These are phyloP conservation scores for Diddensiella santjacobensis DNA, from an alignment of 805 yeast species.

Conservation along the genomic window DNA sequence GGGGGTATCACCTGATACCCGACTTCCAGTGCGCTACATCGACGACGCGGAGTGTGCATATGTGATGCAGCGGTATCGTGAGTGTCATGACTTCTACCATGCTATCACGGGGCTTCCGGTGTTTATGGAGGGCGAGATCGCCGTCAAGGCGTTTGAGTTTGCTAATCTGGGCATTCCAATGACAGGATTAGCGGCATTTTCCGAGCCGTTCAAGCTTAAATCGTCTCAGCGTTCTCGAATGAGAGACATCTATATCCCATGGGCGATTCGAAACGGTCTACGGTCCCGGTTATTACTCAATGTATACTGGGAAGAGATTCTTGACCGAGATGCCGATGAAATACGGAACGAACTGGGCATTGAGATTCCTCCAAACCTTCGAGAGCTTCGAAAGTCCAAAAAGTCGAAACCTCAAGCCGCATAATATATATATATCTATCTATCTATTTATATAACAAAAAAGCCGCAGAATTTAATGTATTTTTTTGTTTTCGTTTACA, in stretches of 20 bases:
- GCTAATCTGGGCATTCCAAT: slow-evolving; percentile 91
- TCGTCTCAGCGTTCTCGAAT: slow-evolving; percentile 60
- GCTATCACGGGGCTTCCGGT: slow-evolving; percentile 88
- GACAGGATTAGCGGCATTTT: slow-evolving; percentile 89
- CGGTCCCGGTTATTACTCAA: slow-evolving; percentile 73
- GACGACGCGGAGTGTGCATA: slow-evolving; percentile 89
- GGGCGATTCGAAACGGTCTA: slow-evolving; percentile 77
- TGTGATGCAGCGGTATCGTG: slow-evolving; percentile 90
- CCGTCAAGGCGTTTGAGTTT: slow-evolving; percentile 87
- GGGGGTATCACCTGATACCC: slow-evolving; percentile 89
- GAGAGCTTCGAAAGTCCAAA: slow-evolving; percentile 40
- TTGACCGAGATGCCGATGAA: slow-evolving; percentile 69
- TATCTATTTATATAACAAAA: neutral
- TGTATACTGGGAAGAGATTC: slow-evolving; percentile 85
- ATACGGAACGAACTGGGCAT: slow-evolving; percentile 70
- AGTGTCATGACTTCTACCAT: slow-evolving; percentile 96
- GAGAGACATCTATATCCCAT: slow-evolving; percentile 71
- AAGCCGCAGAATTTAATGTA: no score
- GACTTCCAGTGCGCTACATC: slow-evolving; percentile 82
- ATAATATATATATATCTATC: no score
- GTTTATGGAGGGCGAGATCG: slow-evolving; percentile 92
- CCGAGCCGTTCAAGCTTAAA: slow-evolving; percentile 78
- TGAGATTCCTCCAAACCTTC: slow-evolving; percentile 73
- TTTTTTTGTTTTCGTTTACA: no score
- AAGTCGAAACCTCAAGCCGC: neutral